Base-by-base conservation (phyloP, 2,329 filamentous ascomycete species). In the Cladophialophora bantiana region DNA sequence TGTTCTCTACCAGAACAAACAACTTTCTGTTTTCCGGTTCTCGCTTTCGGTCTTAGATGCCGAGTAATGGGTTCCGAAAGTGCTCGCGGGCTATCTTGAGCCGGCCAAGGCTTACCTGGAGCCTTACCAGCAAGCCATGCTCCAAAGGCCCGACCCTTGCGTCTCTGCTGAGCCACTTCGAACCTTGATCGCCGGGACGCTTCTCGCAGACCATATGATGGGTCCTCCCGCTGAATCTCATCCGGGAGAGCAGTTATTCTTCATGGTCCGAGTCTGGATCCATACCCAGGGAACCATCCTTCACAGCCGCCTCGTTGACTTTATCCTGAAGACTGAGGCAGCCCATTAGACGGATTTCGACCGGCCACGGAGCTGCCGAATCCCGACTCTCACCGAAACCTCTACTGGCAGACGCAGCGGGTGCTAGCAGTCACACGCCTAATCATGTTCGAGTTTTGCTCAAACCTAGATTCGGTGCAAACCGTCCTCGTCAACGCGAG, bases 351-450 rank as follows among this genome's bases (percentile, higher is more conserved):
- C 34, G n/a, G 13, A 55, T 6, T 55, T 55, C 52, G 52, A 55
- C 34, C 26, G 34, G 31, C 12, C 52, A 55, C 31, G 52, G 52
- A 55, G 13, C 26, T 3, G 52, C 52, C 52, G 1, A 15, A 13
- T 20, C 52, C 52, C 2, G 15, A 15, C 10, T 6, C 52, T 7
- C 13, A 20, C 34, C 9, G 26, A 26, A 55, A 55, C 52, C 34
- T 55, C 34, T 55, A 55, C 52, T 55, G 52, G 52, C 52, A 55
- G 52, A 55, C 52, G 2, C 52, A 55, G 34, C 52, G 52, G 34
- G 52, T 26, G 31, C 52, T 55, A 7, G 52, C 52, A 13, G 20
- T 55, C 52, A 35, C 52, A 26, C 34, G 32, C 31, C 34, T 55
- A 3, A 55, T 55, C 52, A 55, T 55, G 52, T 55, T 55, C 52